Conservation (phyloP, 805 yeast genomes). For the Ogataea neopini region DNA sequence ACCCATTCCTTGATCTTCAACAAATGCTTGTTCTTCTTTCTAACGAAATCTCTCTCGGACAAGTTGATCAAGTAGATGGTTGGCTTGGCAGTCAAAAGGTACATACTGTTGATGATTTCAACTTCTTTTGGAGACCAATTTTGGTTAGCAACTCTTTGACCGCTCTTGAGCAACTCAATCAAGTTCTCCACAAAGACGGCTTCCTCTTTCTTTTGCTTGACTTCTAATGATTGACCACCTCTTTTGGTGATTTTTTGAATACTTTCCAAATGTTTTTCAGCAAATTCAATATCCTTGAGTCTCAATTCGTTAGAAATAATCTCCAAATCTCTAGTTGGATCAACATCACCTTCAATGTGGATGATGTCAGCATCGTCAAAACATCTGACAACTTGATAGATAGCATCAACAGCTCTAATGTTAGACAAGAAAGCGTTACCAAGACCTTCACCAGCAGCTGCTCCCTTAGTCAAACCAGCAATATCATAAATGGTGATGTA, state of each 20-base stretch:
- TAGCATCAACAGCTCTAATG: conserved; percentile 96
- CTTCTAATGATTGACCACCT: conserved; percentile 67
- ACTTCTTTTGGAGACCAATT: conserved; percentile 67
- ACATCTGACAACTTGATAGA: conserved; percentile 96
- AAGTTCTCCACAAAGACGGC: conserved; percentile 55
- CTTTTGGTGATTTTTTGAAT: conserved; percentile 57
- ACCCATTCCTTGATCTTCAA: conserved; percentile 65
- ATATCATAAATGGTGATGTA: conserved; percentile 91
- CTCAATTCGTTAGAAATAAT: conserved; percentile 90
- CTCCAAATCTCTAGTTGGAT: conserved; percentile 92
- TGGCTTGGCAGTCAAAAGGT: conserved; percentile 86
- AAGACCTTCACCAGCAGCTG: conserved; percentile 94
- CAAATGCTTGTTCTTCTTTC: conserved; percentile 52
- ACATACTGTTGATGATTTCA: conserved; percentile 65
- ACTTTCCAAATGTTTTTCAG: conserved; percentile 57
- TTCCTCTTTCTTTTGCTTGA: conserved; percentile 63
- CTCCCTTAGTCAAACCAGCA: conserved; percentile 98
- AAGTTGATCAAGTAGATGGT: conserved; percentile 75
- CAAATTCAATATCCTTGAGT: conserved; percentile 95
- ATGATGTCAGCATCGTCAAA: conserved; percentile 97
- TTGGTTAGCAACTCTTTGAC: conserved; percentile 59
- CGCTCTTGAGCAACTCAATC: conserved; percentile 64
- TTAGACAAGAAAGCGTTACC: conserved; percentile 97
- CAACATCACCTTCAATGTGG: conserved; percentile 95
- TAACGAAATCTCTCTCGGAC: conserved; percentile 64